A percentile compares a stretch with the other conserved stretches of the same genome.
Evolutionary conservation across 768 basidiomycete genomes (phyloP).

Genomic region (Suillus lakei): DNA sequence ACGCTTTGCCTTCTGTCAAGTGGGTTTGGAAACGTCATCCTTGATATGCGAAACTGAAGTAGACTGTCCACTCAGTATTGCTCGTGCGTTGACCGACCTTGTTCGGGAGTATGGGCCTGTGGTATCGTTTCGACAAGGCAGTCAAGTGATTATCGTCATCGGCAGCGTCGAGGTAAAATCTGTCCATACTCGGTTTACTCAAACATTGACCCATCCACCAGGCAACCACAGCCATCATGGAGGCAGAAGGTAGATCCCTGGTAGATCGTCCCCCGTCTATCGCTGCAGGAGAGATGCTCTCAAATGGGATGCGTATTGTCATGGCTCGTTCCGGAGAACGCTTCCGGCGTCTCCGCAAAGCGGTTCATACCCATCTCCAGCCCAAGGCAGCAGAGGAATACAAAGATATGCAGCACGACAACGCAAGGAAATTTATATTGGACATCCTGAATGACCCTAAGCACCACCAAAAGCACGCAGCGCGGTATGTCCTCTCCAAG

Average conservation of each 20-base stretch:
- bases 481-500: constrained; percentile 31
- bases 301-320: constrained; percentile 57
- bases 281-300: constrained; percentile 55
- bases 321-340: constrained; percentile 53
- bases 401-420: constrained; percentile 45
- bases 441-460: constrained; percentile 29
- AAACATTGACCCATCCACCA: constrained; percentile 29
- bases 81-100: constrained; percentile 51
- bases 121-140: constrained; percentile 55
- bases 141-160: constrained; percentile 20
- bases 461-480: constrained; percentile 30
- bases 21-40: neutral
- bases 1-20: constrained; percentile 9
- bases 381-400: constrained; percentile 49
- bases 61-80: constrained; percentile 11
- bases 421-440: constrained; percentile 17
- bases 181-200: neutral
- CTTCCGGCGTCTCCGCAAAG: constrained; percentile 60
- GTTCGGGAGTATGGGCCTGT: constrained; percentile 63
- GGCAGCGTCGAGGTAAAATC: neutral
- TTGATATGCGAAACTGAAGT: neutral
- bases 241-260: constrained; percentile 53
- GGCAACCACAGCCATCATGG: constrained; percentile 60
- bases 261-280: constrained; percentile 54
- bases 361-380: constrained; percentile 56